Percentiles rank a stretch among this genome's conserved stretches.
phyloP scores from a whole-genome alignment of 331 rosid genomes.

The Stylosanthes scabra region DNA sequence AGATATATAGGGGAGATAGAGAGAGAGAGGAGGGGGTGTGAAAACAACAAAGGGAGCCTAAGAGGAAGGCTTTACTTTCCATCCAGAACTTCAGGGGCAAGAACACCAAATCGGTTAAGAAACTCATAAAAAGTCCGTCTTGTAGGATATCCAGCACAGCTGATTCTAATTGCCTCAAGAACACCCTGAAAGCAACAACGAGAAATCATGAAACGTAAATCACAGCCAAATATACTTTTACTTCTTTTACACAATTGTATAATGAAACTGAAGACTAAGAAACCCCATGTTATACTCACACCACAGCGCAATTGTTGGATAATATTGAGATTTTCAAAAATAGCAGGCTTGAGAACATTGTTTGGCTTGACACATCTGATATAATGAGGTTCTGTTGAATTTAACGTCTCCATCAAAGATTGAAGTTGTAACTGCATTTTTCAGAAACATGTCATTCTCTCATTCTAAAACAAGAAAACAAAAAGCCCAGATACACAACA shows the following conservation, averaged over 20 bases:
- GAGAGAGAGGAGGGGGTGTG: too few relatives aligned
- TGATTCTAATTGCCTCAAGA: conserved; percentile 98
- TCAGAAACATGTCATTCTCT: conserved; percentile 38
- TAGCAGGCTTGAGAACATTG: conserved; percentile 93
- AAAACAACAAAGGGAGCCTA: conserved; percentile 6
- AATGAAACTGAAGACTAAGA: conserved; percentile 31
- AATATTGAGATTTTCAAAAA: conserved; percentile 85
- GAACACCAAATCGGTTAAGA: conserved; percentile 96
- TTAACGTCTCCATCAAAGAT: conserved; percentile 97
- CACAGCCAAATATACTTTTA: conserved; percentile 21
- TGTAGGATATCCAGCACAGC: conserved; percentile 99
- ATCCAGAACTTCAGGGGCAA: conserved; percentile 91
- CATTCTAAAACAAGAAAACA: conserved; percentile 21
- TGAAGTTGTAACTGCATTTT: conserved; percentile 95
- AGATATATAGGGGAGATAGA: too few relatives aligned
- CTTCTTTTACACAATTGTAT: conserved; percentile 31
- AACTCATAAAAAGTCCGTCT: conserved; percentile 94
- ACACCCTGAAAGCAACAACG: conserved; percentile 73
- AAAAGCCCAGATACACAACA: conserved; percentile 18
- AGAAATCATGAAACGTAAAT: conserved; percentile 34
- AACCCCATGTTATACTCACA: conserved; percentile 68
- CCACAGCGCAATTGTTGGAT: conserved; percentile 99
- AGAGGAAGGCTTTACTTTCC: conserved; percentile 78
- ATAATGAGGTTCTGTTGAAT: conserved; percentile 94
- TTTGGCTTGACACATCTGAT: conserved; percentile 99